Evolutionary conservation across 2,329 filamentous ascomycete species (phyloP).

Genomic region (Colletotrichum cuscutae): DNA sequence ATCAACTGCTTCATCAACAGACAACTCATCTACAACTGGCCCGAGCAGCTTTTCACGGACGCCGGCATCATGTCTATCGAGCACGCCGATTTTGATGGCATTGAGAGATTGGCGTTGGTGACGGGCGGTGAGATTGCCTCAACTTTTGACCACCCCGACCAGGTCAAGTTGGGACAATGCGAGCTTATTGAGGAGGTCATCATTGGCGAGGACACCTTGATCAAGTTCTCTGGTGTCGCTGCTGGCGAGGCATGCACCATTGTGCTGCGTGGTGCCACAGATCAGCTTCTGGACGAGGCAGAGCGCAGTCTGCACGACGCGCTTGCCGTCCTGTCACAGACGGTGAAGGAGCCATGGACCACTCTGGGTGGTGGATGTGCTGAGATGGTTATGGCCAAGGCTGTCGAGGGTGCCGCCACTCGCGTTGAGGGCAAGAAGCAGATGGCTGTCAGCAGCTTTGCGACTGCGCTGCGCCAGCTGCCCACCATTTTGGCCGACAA

Average conservation of each 20-base stretch:
- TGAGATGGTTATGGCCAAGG: slow-evolving; percentile 99
- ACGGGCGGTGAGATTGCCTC: slow-evolving; percentile 97
- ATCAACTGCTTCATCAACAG: slow-evolving; percentile 99
- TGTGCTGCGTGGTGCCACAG: slow-evolving; percentile 93
- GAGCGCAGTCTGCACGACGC: slow-evolving; percentile 97
- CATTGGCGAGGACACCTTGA: slow-evolving; percentile 96
- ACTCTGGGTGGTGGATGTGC: slow-evolving; percentile 96
- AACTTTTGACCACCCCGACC: slow-evolving; percentile 97
- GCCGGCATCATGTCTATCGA: slow-evolving; percentile 98
- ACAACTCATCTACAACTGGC: slow-evolving; percentile 99
- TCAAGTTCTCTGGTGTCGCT: slow-evolving; percentile 96
- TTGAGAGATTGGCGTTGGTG: slow-evolving; percentile 92
- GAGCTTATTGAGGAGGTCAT: slow-evolving; percentile 98
- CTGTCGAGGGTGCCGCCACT: slow-evolving; percentile 91
- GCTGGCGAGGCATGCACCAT: slow-evolving; percentile 96
- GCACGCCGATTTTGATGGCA: slow-evolving; percentile 98
- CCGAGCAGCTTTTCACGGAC: slow-evolving; percentile 97
- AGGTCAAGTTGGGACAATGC: slow-evolving; percentile 95
- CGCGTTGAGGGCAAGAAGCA: slow-evolving; percentile 98
- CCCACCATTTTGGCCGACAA: slow-evolving; percentile 98
- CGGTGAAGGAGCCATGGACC: slow-evolving; percentile 91
- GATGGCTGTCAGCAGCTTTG: slow-evolving; percentile 90
- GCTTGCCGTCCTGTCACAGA: slow-evolving; percentile 94
- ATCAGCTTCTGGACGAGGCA: slow-evolving; percentile 96
- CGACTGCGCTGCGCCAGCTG: slow-evolving; percentile 87